Evolutionary conservation across 2,329 filamentous ascomycete genomes (phyloP).

Genomic region (Xylaria sp.): DNA sequence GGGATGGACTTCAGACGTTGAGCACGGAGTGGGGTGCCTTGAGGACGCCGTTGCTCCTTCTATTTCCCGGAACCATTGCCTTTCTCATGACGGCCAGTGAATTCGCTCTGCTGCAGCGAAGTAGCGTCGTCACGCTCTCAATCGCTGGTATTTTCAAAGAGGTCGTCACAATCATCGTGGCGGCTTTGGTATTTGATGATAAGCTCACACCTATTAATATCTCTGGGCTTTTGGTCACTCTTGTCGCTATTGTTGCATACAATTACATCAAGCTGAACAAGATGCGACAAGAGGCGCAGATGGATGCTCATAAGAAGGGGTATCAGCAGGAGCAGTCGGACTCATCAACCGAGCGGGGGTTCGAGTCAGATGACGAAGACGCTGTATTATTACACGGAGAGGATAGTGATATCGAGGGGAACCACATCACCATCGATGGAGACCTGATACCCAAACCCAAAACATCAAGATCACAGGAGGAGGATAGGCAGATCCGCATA

Average conservation of each 20-base stretch:
- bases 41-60: slow-evolving; percentile 75
- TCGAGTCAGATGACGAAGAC: slow-evolving; percentile 57
- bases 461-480: slow-evolving; percentile 40
- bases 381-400: slow-evolving; percentile 58
- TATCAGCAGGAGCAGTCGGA: slow-evolving; percentile 49
- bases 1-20: slow-evolving; percentile 72
- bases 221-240: slow-evolving; percentile 86
- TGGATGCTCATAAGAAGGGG: slow-evolving; percentile 59
- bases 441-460: slow-evolving; percentile 54
- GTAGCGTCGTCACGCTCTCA: slow-evolving; percentile 92
- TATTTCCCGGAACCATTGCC: slow-evolving; percentile 91
- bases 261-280: slow-evolving; percentile 94
- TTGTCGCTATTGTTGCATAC: slow-evolving; percentile 86
- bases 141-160: slow-evolving; percentile 99
- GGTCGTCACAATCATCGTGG: slow-evolving; percentile 92
- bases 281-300: slow-evolving; percentile 82
- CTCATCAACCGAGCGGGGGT: slow-evolving; percentile 53
- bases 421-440: slow-evolving; percentile 55
- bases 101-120: slow-evolving; percentile 93
- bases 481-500: slow-evolving; percentile 40
- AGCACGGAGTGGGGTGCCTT: slow-evolving; percentile 73
- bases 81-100: slow-evolving; percentile 98
- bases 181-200: slow-evolving; percentile 89
- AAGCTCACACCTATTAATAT: slow-evolving; percentile 88
- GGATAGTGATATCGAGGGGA: slow-evolving; percentile 52